Conservation (phyloP, 805 yeast genomes). For the Saturnispora bothae region DNA sequence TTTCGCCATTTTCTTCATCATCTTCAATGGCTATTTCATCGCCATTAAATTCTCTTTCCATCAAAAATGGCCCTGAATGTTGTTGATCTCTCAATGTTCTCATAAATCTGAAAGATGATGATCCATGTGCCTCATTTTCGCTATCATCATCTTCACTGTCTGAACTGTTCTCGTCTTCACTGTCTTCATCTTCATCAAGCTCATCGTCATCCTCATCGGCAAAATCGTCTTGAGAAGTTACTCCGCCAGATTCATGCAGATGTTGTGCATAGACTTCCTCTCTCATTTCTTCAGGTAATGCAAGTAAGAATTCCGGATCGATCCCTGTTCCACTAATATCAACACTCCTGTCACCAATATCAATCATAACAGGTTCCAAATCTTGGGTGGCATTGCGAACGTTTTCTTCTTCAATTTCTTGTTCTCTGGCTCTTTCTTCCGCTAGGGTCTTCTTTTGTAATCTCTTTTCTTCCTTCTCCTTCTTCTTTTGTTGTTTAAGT, state of each 20-base stretch:
- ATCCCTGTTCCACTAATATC: conserved; percentile 86
- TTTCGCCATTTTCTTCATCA: background rate
- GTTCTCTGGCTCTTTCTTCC: conserved; percentile 6
- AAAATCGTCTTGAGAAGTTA: conserved; percentile 29
- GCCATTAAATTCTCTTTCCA: conserved; percentile 4
- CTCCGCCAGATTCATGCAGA: conserved; percentile 56
- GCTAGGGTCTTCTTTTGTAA: conserved; percentile 20
- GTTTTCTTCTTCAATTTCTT: conserved; percentile 16
- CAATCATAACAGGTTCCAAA: conserved; percentile 51
- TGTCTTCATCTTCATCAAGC: conserved; percentile 8
- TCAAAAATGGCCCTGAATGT: conserved; percentile 1
- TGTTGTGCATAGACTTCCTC: conserved; percentile 88
- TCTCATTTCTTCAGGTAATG: conserved; percentile 85
- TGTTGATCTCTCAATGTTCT: background rate
- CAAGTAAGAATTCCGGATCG: conserved; percentile 83
- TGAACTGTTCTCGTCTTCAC: background rate
- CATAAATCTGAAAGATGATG: background rate
- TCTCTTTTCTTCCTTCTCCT: conserved; percentile 8
- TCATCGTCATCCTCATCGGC: conserved; percentile 15
- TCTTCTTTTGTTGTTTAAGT: conserved; percentile 21
- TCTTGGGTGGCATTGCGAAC: conserved; percentile 13
- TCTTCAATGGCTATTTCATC: background rate
- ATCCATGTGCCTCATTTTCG: conserved; percentile 15
- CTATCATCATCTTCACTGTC: conserved; percentile 15
- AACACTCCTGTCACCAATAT: conserved; percentile 66